Evolutionary conservation across 2,329 filamentous ascomycete species (phyloP), one percentile per base, ranked within the genome.

Genomic region (Penicillium sp.): DNA sequence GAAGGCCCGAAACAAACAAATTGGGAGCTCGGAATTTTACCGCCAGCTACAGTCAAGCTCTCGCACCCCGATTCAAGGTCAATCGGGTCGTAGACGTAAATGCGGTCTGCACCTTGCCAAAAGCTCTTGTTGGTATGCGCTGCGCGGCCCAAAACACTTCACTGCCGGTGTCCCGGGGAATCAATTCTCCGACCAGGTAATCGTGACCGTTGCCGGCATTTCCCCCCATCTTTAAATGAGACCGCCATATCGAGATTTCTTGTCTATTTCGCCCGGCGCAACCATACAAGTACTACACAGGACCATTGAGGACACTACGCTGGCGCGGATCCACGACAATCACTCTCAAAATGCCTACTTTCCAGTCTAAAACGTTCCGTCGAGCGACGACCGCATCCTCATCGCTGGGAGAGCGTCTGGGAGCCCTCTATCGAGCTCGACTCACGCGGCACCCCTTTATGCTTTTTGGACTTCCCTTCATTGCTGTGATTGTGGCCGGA

Each of bases 401-500:
- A 6, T 77, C 82, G 50, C 80, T 88, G 53, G 72, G 80, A 54
- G 83, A 83, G 69, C 81, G 79, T 9, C 72, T 95, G 58, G 88
- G 86, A 43, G 80, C 84, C 49, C 77, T 77, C 53, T 98, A 98
- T 74, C 87, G 93, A 49, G 74, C 79, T 29, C 70, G 81, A 50
- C 81, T 98, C 58, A 77, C 81, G 49, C 84, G 79, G 63, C 89
- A 87, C 61, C 94, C 93, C 1, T 98, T 98, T 68, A 74, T 90
- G 27, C 81, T 95, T 54, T 98, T 98, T 66, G 94, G 94, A 2
- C 78, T 98, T 4, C 94, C 93, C 0, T 98, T 98, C 70, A 80
- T 98, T 57, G 74, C 81, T 48, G 84, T 95, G 49, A 95, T 98
- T 64, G 82, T 98, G 26, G 88, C 85, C 1, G 91, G 90, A 0